Conservation (phyloP, 768 basidiomycete genomes). For the Lepiota venenata region DNA sequence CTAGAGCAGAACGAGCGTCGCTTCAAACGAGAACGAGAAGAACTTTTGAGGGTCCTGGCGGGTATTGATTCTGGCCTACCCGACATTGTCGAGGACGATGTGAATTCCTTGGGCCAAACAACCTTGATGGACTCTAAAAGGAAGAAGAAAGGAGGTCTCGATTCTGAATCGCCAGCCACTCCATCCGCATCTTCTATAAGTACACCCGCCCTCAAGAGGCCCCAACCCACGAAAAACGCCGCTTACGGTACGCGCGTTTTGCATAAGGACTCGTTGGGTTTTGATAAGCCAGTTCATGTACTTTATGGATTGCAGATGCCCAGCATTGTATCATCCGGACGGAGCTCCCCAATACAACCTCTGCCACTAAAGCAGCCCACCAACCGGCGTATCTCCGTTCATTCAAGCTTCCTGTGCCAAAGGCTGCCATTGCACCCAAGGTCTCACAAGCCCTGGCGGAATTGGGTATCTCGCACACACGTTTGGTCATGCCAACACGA, state of each 20-base stretch:
- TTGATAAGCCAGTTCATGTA: no score
- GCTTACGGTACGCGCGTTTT: conserved; percentile 46
- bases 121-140: conserved; percentile 53
- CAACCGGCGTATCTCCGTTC: conserved; percentile 82
- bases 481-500: conserved; percentile 93
- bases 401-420: conserved; percentile 79
- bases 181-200: conserved; percentile 32
- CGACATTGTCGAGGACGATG: conserved; percentile 70
- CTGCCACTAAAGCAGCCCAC: conserved; percentile 74
- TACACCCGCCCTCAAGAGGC: conserved; percentile 34
- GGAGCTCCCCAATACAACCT: conserved; percentile 48
- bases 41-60: conserved; percentile 76
- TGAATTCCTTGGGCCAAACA: conserved; percentile 39
- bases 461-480: conserved; percentile 65
- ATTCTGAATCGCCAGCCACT: conserved; percentile 48
- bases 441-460: conserved; percentile 76
- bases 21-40: conserved; percentile 87
- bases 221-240: conserved; percentile 51
- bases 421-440: conserved; percentile 69
- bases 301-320: conserved; percentile 41
- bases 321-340: conserved; percentile 72
- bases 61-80: conserved; percentile 88
- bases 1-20: conserved; percentile 88
- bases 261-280: no score
- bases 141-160: conserved; percentile 45